phyloP scores from a whole-genome alignment of 371 early-diverging fungal species.

The Coemansia sp. region DNA sequence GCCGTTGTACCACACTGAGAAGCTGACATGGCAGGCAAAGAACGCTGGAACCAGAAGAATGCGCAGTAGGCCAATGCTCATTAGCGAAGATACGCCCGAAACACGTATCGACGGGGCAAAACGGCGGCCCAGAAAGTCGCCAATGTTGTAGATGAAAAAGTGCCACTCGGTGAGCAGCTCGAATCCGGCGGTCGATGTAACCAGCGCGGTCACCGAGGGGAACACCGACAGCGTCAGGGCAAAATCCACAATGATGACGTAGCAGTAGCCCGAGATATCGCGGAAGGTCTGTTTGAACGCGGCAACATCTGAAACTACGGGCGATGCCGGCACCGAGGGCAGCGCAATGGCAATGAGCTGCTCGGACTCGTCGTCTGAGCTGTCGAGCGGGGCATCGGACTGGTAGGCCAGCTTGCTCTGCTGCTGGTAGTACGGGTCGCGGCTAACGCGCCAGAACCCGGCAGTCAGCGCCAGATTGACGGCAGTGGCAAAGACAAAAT shows the following conservation, averaged over 20 bases:
- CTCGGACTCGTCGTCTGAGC: slow-evolving; percentile 17
- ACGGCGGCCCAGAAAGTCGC: slow-evolving; percentile 74
- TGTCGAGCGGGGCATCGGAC: background rate
- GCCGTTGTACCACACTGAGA: slow-evolving; percentile 55
- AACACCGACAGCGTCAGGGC: slow-evolving; percentile 70
- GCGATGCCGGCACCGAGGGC: background rate
- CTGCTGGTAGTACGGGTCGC: slow-evolving; percentile 38
- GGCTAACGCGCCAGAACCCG: slow-evolving; percentile 28
- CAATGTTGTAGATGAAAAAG: slow-evolving; percentile 72
- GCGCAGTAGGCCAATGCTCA: slow-evolving; percentile 54
- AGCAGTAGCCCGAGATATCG: slow-evolving; percentile 54
- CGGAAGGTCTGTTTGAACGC: slow-evolving; percentile 47
- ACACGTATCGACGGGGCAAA: slow-evolving; percentile 48
- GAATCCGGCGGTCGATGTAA: slow-evolving; percentile 56
- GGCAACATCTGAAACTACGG: slow-evolving; percentile 14
- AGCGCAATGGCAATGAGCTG: slow-evolving; percentile 15
- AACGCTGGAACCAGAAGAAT: slow-evolving; percentile 68
- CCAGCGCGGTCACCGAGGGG: slow-evolving; percentile 73
- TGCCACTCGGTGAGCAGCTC: slow-evolving; percentile 69
- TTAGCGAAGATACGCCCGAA: slow-evolving; percentile 51
- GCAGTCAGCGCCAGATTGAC: slow-evolving; percentile 29
- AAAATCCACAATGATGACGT: slow-evolving; percentile 63
- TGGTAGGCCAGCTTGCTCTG: slow-evolving; percentile 32
- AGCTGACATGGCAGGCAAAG: slow-evolving; percentile 67
- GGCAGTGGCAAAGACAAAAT: slow-evolving; percentile 38